These are phyloP conservation scores for Flueggea neowawraea DNA, from an alignment of 441 rosid species.

Conservation along the genomic window DNA sequence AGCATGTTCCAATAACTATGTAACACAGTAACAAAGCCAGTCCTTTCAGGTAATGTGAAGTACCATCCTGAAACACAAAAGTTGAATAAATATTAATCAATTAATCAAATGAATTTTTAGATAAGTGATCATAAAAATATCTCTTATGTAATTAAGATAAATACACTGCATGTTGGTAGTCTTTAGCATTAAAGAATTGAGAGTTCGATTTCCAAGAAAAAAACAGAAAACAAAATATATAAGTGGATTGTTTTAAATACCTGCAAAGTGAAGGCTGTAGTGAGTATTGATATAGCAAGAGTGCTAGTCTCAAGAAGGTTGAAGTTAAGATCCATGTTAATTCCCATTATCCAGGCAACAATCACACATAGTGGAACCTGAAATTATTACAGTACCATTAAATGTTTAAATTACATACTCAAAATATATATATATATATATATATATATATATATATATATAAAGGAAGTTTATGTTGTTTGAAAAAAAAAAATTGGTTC, in stretches of 20 bases:
- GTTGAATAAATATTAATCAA: not conserved
- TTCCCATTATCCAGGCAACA: constrained; percentile 80
- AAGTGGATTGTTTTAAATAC: too few relatives aligned
- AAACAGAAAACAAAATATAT: too few relatives aligned
- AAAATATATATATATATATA: too few relatives aligned
- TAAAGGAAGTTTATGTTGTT: too few relatives aligned
- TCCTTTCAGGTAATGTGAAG: constrained; percentile 93
- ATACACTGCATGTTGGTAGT: too few relatives aligned
- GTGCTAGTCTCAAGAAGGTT: constrained; percentile 79
- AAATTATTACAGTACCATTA: not conserved
- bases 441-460: too few relatives aligned
- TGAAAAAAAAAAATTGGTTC: not conserved
- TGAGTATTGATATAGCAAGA: constrained; percentile 68
- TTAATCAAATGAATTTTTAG: not conserved
- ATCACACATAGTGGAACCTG: constrained; percentile 69
- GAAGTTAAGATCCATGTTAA: constrained; percentile 83
- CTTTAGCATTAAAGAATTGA: too few relatives aligned
- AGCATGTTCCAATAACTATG: constrained; percentile 70
- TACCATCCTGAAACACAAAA: constrained; percentile 58
- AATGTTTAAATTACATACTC: too few relatives aligned
- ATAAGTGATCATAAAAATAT: too few relatives aligned
- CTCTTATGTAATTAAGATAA: too few relatives aligned
- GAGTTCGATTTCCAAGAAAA: too few relatives aligned
- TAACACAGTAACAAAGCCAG: constrained; percentile 63
- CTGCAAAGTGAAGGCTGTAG: too few relatives aligned